These are phyloP conservation scores for Penicillium freii DNA, from an alignment of 2,329 filamentous ascomycete species.

Conservation along the genomic window DNA sequence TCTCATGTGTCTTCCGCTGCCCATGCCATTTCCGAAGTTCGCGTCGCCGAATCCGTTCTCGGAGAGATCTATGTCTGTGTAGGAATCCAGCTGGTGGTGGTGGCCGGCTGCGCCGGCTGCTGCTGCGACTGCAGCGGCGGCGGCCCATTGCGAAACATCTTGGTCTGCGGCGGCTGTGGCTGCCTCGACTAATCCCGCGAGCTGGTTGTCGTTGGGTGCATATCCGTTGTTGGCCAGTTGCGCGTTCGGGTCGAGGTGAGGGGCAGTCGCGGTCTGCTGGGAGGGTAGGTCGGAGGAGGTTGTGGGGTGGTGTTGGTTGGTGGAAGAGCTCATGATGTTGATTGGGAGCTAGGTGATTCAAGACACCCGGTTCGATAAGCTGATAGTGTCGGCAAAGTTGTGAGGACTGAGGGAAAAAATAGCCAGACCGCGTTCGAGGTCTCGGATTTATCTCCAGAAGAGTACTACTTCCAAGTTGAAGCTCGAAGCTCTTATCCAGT, in stretches of 20 bases:
- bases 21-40: conserved; percentile 31
- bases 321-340: conserved; percentile 31
- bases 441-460: background rate
- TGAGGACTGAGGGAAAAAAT: background rate
- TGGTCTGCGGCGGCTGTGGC: conserved; percentile 46
- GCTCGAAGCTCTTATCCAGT: conserved; percentile 7
- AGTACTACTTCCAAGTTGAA: background rate
- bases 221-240: conserved; percentile 32
- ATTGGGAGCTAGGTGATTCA: background rate
- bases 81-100: conserved; percentile 42
- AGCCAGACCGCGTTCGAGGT: background rate
- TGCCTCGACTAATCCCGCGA: conserved; percentile 48
- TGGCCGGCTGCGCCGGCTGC: conserved; percentile 48
- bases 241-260: conserved; percentile 33
- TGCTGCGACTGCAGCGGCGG: conserved; percentile 46
- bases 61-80: conserved; percentile 41
- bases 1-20: conserved; percentile 29
- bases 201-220: conserved; percentile 42
- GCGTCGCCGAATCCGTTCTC: conserved; percentile 42
- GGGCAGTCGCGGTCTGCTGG: conserved; percentile 21
- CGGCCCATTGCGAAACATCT: conserved; percentile 43
- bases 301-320: conserved; percentile 30
- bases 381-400: background rate
- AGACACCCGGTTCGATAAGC: conserved; percentile 2
- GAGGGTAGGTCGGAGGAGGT: conserved; percentile 30